Evolutionary conservation across 2,329 filamentous ascomycete species (phyloP).

Genomic region (Penicillium olsonii): DNA sequence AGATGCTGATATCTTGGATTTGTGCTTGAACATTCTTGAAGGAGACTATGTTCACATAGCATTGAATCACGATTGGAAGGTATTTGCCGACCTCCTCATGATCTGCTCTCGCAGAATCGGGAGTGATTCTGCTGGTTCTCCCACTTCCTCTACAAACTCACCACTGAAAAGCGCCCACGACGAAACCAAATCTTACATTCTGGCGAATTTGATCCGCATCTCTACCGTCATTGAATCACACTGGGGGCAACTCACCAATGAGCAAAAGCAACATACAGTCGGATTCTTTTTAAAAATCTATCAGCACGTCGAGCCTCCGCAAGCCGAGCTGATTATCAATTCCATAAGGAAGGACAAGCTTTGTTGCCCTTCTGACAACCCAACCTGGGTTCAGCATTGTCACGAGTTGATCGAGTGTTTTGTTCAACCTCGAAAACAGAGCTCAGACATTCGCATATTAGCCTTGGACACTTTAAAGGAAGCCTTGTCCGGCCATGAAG

Average conservation of each 20-base stretch:
- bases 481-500: conserved; percentile 36
- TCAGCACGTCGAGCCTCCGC: conserved; percentile 38
- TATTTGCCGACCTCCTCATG: conserved; percentile 36
- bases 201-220: conserved; percentile 41
- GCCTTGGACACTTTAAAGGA: conserved; percentile 43
- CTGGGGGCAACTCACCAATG: conserved; percentile 38
- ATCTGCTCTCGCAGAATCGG: conserved; percentile 37
- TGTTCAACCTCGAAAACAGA: conserved; percentile 39
- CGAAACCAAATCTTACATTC: conserved; percentile 39
- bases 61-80: conserved; percentile 35
- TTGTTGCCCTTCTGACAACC: conserved; percentile 34
- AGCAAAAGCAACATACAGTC: conserved; percentile 39
- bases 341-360: conserved; percentile 35
- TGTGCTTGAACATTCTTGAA: conserved; percentile 43
- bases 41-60: conserved; percentile 37
- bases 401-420: conserved; percentile 40
- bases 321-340: conserved; percentile 41
- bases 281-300: conserved; percentile 40
- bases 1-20: conserved; percentile 42
- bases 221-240: conserved; percentile 36
- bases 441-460: conserved; percentile 41
- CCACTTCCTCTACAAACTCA: conserved; percentile 23
- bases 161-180: conserved; percentile 33
- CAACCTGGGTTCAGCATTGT: conserved; percentile 36
- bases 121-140: conserved; percentile 28